Percentiles rank a stretch among this genome's conserved stretches.
phyloP scores from a whole-genome alignment of 1,284 basidiomycete species.

The Malassezia brasiliensis region DNA sequence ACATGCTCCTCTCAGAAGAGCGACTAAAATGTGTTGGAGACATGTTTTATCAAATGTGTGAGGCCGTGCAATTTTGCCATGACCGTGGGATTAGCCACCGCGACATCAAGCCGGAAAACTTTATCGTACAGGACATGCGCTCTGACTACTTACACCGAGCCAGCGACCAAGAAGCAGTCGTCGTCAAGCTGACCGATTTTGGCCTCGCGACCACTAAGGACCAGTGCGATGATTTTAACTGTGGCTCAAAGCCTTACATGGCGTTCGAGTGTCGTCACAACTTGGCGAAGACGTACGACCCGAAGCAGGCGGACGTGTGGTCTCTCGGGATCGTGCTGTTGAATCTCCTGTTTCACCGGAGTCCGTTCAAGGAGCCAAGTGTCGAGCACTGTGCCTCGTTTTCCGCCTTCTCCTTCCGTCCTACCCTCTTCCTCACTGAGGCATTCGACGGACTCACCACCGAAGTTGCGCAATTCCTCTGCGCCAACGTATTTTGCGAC shows the following conservation, averaged over 20 bases:
- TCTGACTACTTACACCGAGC: not conserved
- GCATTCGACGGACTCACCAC: constrained; percentile 86
- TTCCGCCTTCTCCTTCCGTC: constrained; percentile 67
- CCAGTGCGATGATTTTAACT: constrained; percentile 89
- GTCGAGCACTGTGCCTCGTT: constrained; percentile 66
- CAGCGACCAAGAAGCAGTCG: constrained; percentile 46
- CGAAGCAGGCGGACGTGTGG: constrained; percentile 94
- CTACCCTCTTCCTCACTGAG: constrained; percentile 72
- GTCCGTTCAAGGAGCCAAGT: constrained; percentile 91
- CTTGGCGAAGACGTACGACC: constrained; percentile 79
- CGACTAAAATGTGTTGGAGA: constrained; percentile 82
- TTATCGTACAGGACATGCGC: constrained; percentile 49
- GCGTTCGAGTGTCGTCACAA: constrained; percentile 98
- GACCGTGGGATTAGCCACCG: constrained; percentile 83
- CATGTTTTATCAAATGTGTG: constrained; percentile 98
- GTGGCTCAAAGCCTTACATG: constrained; percentile 98
- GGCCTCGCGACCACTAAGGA: constrained; percentile 81
- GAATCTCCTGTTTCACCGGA: constrained; percentile 97
- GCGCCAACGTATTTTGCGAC: constrained; percentile 75
- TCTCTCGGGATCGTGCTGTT: constrained; percentile 95
- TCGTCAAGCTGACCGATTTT: constrained; percentile 92
- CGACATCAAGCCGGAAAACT: constrained; percentile 79
- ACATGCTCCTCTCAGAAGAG: constrained; percentile 70
- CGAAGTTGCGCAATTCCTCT: constrained; percentile 73
- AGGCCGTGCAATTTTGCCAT: constrained; percentile 92